Evolutionary conservation across 2,329 filamentous ascomycete species (phyloP).

Genomic region (Acrocalymma vagum): DNA sequence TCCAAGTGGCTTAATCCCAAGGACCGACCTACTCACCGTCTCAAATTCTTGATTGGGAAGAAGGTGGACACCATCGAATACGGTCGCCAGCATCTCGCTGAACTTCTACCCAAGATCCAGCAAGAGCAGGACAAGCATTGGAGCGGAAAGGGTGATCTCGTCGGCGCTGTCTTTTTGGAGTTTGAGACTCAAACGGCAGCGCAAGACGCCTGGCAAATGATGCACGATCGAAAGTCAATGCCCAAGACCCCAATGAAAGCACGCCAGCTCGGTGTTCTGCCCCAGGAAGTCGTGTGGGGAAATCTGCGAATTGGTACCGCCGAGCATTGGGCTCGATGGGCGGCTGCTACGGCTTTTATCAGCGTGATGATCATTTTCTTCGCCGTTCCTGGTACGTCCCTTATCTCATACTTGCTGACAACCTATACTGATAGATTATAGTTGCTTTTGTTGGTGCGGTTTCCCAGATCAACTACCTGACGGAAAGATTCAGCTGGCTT

Average conservation of each 20-base stretch:
- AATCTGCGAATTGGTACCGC: constrained; percentile 51
- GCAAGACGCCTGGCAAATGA: constrained; percentile 82
- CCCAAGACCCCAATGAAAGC: constrained; percentile 47
- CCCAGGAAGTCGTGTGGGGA: constrained; percentile 57
- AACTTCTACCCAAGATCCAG: constrained; percentile 75
- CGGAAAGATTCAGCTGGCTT: constrained; percentile 47
- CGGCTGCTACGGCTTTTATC: constrained; percentile 49
- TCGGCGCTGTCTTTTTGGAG: constrained; percentile 86
- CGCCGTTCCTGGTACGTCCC: constrained; percentile 47
- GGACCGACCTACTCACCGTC: constrained; percentile 50
- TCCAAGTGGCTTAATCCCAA: constrained; percentile 50
- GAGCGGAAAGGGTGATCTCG: constrained; percentile 70
- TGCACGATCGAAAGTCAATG: constrained; percentile 44
- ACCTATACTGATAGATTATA: constrained; percentile 17
- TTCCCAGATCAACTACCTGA: constrained; percentile 56
- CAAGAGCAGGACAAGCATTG: constrained; percentile 73
- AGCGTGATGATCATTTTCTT: constrained; percentile 55
- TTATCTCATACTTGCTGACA: constrained; percentile 14
- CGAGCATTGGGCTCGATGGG: constrained; percentile 39
- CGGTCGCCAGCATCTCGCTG: constrained; percentile 77
- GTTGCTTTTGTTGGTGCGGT: constrained; percentile 55
- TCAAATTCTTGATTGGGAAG: constrained; percentile 52
- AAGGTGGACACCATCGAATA: constrained; percentile 81
- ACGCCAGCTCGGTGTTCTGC: constrained; percentile 53
- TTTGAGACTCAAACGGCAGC: constrained; percentile 84